phyloP scores from a whole-genome alignment of 2,329 filamentous ascomycete genomes.

The Aspergillus terreus region DNA sequence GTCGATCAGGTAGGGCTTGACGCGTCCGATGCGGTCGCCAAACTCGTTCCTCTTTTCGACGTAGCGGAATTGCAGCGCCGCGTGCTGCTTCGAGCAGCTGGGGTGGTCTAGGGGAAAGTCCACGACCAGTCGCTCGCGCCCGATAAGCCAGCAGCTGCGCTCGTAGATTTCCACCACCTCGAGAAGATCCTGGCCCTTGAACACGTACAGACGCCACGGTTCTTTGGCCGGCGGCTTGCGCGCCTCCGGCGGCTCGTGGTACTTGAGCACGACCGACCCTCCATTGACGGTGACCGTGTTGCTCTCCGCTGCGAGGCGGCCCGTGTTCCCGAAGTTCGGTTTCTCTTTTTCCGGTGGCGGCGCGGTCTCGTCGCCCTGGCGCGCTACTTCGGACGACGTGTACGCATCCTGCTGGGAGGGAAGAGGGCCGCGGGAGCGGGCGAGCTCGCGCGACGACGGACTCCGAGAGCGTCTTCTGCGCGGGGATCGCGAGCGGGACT shows the following conservation, averaged over 20 bases:
- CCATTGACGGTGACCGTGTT: slow-evolving; percentile 64
- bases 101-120: slow-evolving; percentile 85
- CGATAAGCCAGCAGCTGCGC: slow-evolving; percentile 87
- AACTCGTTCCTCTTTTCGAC: slow-evolving; percentile 80
- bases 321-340: slow-evolving; percentile 79
- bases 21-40: slow-evolving; percentile 74
- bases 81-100: slow-evolving; percentile 92
- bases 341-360: slow-evolving; percentile 60
- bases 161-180: slow-evolving; percentile 74
- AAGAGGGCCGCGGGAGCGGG: slow-evolving; percentile 38
- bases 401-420: slow-evolving; percentile 47
- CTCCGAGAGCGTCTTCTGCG: slow-evolving; percentile 19
- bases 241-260: slow-evolving; percentile 90
- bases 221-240: slow-evolving; percentile 78
- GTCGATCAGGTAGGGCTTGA: slow-evolving; percentile 88
- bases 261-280: slow-evolving; percentile 81
- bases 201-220: slow-evolving; percentile 86
- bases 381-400: slow-evolving; percentile 25
- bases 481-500: slow-evolving; percentile 25
- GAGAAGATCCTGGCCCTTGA: slow-evolving; percentile 76
- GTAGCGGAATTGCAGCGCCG: slow-evolving; percentile 88
- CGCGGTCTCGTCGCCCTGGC: slow-evolving; percentile 20
- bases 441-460: slow-evolving; percentile 22
- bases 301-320: slow-evolving; percentile 79
- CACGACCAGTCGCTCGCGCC: slow-evolving; percentile 73